Evolutionary conservation across 2,329 filamentous ascomycete species (phyloP).

Genomic region (Eutypa lata): DNA sequence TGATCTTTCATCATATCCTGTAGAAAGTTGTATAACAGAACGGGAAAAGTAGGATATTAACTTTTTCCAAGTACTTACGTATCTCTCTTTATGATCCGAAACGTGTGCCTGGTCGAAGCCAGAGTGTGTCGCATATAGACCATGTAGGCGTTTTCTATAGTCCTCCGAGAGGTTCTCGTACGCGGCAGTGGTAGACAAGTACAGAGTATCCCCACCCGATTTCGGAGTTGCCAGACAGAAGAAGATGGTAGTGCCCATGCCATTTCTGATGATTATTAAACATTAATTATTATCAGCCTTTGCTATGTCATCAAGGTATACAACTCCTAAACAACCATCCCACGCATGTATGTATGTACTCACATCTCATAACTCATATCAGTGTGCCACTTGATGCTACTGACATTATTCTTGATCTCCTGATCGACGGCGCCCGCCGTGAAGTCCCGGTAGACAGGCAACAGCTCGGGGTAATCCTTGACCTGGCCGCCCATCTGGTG

Average conservation of each 20-base stretch:
- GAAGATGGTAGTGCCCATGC: conserved; percentile 20
- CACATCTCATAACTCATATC: conserved; percentile 21
- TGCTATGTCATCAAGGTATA: too few species aligned
- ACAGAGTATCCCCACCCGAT: conserved; percentile 19
- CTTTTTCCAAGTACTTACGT: too few species aligned
- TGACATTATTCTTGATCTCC: conserved; percentile 21
- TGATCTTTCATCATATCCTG: too few species aligned
- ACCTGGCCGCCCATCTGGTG: conserved; percentile 10
- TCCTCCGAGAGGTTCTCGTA: conserved; percentile 19
- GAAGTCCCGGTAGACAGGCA: conserved; percentile 10
- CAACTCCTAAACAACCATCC: too few species aligned
- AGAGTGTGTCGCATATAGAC: conserved; percentile 15
- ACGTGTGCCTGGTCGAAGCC: conserved; percentile 13
- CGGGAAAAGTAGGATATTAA: too few species aligned
- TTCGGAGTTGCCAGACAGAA: conserved; percentile 15
- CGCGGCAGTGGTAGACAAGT: conserved; percentile 12
- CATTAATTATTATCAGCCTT: too few species aligned
- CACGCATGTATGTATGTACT: too few species aligned
- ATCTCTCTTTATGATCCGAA: conserved; percentile 13
- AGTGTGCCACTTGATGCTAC: conserved; percentile 24
- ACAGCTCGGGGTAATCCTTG: conserved; percentile 5
- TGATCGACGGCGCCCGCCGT: conserved; percentile 16
- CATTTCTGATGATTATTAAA: too few species aligned
- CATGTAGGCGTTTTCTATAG: conserved; percentile 13
- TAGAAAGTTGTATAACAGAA: too few species aligned